Percentiles rank a stretch among this genome's conserved stretches.
Conservation (phyloP, 495 filamentous ascomycete species). For the Penicillium salamii region DNA sequence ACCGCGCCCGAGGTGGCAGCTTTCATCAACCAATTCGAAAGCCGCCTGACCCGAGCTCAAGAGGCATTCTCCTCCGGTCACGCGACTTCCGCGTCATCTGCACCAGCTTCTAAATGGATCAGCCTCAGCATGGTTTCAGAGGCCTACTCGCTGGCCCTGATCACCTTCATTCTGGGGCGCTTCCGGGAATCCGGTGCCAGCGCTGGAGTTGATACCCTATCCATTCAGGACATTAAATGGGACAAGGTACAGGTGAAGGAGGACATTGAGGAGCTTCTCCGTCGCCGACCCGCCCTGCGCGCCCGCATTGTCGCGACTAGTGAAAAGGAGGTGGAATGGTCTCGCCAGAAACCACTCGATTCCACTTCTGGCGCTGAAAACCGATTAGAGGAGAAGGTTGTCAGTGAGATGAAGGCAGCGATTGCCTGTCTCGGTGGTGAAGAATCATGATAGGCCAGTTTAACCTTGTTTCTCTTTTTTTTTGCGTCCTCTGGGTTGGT, state of each 20-base stretch:
- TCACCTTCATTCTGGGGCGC: conserved; percentile 61
- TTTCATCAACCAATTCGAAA: conserved; percentile 82
- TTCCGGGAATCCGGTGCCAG: conserved; percentile 58
- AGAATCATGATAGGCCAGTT: conserved; percentile 30
- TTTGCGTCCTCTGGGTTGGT: conserved; percentile 13
- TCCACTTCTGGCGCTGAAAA: conserved; percentile 46
- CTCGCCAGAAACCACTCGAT: conserved; percentile 46
- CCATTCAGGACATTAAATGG: conserved; percentile 68
- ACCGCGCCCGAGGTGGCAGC: conserved; percentile 78
- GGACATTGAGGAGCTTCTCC: conserved; percentile 73
- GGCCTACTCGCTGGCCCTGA: conserved; percentile 70
- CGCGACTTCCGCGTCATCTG: conserved; percentile 23
- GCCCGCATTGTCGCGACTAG: conserved; percentile 69
- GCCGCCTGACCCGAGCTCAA: conserved; percentile 61
- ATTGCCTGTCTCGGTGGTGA: conserved; percentile 40
- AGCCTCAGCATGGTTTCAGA: conserved; percentile 70
- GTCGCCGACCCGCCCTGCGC: conserved; percentile 56
- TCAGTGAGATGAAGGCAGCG: conserved; percentile 56
- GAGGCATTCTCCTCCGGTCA: conserved; percentile 57
- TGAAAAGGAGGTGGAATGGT: conserved; percentile 66
- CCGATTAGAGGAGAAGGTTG: conserved; percentile 69
- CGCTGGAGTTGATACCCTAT: conserved; percentile 53
- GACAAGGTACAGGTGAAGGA: conserved; percentile 66
- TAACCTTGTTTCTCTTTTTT: conserved; percentile 16
- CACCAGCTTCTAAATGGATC: conserved; percentile 47